These are phyloP conservation scores for Paecilomyces sp. DNA, from an alignment of 2,329 filamentous ascomycete species.

Conservation along the genomic window DNA sequence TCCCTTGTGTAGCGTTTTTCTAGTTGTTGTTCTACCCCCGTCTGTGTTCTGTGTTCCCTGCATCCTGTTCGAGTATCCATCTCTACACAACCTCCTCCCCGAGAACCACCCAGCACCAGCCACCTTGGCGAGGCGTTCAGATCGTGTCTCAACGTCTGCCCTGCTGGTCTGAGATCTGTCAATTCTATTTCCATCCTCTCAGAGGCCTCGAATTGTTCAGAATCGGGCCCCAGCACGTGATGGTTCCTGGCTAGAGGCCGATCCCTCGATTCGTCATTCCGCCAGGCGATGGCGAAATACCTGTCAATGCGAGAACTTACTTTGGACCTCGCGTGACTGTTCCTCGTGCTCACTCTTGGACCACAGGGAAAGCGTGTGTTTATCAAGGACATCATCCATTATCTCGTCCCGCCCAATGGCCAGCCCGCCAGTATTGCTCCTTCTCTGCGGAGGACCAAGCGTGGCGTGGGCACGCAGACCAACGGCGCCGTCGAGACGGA, in stretches of 20 bases:
- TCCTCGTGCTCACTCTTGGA: conserved; percentile 33
- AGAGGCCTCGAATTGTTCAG: not conserved
- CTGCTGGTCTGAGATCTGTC: not conserved
- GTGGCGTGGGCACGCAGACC: conserved; percentile 50
- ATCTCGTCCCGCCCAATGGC: conserved; percentile 69
- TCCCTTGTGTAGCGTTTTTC: conserved; percentile 18
- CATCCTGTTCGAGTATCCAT: not conserved
- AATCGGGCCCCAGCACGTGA: not conserved
- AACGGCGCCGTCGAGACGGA: conserved; percentile 11
- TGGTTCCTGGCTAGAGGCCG: not conserved
- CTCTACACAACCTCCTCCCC: not conserved
- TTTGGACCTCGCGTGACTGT: not conserved
- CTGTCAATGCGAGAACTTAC: not conserved
- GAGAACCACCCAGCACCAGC: not conserved
- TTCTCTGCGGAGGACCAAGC: conserved; percentile 58
- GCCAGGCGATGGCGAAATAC: not conserved
- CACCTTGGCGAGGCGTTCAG: not conserved
- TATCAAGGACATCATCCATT: conserved; percentile 97
- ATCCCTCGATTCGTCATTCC: not conserved
- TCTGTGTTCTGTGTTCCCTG: no score
- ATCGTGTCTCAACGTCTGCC: not conserved
- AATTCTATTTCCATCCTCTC: not conserved
- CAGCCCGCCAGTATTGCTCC: conserved; percentile 65
- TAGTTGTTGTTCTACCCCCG: conserved; percentile 9
- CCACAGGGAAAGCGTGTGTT: conserved; percentile 80